phyloP scores from a whole-genome alignment of 2,329 filamentous ascomycete species.

The Cercospora berteroae region DNA sequence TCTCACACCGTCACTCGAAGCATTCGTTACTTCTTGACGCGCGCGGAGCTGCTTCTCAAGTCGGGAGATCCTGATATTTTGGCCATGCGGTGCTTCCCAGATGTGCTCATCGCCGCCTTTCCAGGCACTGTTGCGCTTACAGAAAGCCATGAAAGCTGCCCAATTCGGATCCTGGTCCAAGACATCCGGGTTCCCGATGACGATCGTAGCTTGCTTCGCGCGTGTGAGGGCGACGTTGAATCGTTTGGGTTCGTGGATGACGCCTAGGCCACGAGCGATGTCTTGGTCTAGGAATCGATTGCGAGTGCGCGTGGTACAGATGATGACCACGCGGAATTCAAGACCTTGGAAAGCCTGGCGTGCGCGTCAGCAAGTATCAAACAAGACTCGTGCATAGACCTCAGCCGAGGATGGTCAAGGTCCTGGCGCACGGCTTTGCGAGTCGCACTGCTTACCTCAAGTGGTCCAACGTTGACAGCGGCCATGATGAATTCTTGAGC shows the following conservation, averaged over 20 bases:
- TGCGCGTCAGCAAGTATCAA: neutral
- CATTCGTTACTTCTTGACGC: neutral
- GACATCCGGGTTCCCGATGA: constrained; percentile 29
- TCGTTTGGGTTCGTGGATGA: constrained; percentile 29
- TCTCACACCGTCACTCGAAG: neutral
- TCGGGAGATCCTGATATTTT: constrained; percentile 21
- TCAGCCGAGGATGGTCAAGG: neutral
- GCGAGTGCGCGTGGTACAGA: constrained; percentile 32
- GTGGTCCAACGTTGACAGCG: constrained; percentile 28
- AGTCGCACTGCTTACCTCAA: constrained; percentile 16
- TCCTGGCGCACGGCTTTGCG: neutral
- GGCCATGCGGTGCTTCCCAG: constrained; percentile 17
- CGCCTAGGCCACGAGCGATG: constrained; percentile 26
- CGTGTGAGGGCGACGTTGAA: constrained; percentile 33
- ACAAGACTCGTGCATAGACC: neutral
- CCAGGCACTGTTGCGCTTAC: constrained; percentile 24
- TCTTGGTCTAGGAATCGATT: constrained; percentile 32
- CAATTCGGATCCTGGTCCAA: constrained; percentile 28
- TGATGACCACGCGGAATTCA: constrained; percentile 29
- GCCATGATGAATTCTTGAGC: neutral
- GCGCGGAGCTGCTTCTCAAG: constrained; percentile 23
- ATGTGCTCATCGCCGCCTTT: neutral
- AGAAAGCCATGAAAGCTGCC: constrained; percentile 29
- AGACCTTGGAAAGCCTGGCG: constrained; percentile 30
- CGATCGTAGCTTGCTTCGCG: constrained; percentile 29